Base-by-base conservation (phyloP, 768 basidiomycete species). In the Russula lepida region DNA sequence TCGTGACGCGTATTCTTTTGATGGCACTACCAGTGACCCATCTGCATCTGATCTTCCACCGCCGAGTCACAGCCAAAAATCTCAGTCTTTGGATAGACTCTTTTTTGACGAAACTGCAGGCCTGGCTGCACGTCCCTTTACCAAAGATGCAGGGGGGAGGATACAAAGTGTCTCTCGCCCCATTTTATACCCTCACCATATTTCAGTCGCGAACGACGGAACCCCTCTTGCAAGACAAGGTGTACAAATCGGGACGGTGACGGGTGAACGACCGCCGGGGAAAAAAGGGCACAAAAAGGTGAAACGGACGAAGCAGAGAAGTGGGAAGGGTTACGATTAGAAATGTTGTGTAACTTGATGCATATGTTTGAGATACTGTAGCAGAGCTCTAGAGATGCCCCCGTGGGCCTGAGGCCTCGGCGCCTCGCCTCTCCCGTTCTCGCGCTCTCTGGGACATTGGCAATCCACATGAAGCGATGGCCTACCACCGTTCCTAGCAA, bases 261-360 rank as follows among this genome's bases (percentile, higher is more conserved):
- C 63, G 1, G 76, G 71, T 37, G 73, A 64, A 68, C 75, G 62
- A 6, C 71, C 66, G 19, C 66, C 71, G 1, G 82, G 81, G 17
- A 95, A 95, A 77, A 93, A 91, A 70, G 85, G 84, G 66, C 89
- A 92, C 76, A 97, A 92, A 74, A 88, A 86, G 70, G 74, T 79
- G 74, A 86, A 88, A 69, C 75, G 85, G 51, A 82, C 81, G 51
- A 98, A 98, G 75, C 89, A 95, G 73, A 78, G 95, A 64, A 93
- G 92, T 69, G 95, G 95, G 15, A 88, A 83, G 69, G 95, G 95
- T 25, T 98, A 98, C 68, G 95, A 97, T 71, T 82, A 69, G 56
- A 47, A 35, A 15, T 51, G 19, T 27, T 21, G 19, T 32, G 21
- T 39, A 56, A n/a, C 43, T 17, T 43, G 43, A 43, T 21, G 43